Evolutionary conservation across 257 asterid species (phyloP), one percentile per base, ranked within the genome.

Genomic region (Jasminum sambac): DNA sequence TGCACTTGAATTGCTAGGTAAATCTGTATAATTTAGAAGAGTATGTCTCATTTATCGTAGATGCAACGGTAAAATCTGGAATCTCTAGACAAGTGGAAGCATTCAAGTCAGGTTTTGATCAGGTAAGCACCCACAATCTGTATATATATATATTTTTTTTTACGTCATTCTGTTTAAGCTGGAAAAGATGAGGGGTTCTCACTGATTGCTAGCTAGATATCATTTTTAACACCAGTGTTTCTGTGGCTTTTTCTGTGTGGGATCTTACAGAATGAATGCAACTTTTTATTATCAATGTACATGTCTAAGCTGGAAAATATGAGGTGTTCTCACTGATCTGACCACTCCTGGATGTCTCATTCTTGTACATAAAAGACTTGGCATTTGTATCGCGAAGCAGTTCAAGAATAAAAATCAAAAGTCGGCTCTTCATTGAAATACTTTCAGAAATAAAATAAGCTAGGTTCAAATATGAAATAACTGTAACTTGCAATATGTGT

Each of bases 81-180:
- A 85, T 95, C 21, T 77, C 84, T 43, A 83, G 91, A 84, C 99
- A 95, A 86, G 82, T 91, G 71, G 95, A 83, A 69, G 96, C 99
- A 71, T 95, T 95, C 78, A 91, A 84, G 88, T 86, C 97, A 1
- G 99, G 99, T 61, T 92, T 91, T 79, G 81, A 83, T 70, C 88
- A 95, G 99, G 99, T 95, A 60, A 41, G 67, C 62, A 55, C 67
- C 50, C 9, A 52, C 43, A 43, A 36, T 60, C 26, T 57, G 11
- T 72, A 46, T n/a, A n/a, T n/a, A n/a, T n/a, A n/a, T n/a, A n/a
- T n/a, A n/a, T n/a, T n/a, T 34, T 70, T 42, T 12, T 67, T 58
- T 58, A 52, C 69, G 17, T 70, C 16, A 42, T 11, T 72, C 42
- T n/a, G 64, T 17, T 57, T 8, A 12, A 17, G 21, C 40, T 52